These are phyloP conservation scores for Trichoderma parareesei DNA, from an alignment of 495 filamentous ascomycete genomes.

Conservation along the genomic window DNA sequence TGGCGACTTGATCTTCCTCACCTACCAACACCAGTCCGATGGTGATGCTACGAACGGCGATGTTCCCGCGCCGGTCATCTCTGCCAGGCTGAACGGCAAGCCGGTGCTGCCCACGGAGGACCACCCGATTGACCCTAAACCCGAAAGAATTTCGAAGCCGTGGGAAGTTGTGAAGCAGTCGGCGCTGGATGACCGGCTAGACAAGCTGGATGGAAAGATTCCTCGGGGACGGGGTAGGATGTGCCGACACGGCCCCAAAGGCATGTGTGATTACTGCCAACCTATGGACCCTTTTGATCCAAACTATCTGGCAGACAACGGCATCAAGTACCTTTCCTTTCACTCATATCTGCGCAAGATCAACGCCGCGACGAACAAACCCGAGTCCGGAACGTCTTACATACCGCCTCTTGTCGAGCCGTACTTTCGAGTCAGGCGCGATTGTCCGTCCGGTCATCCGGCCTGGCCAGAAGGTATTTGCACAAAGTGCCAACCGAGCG, in stretches of 20 bases:
- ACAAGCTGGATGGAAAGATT: constrained; percentile 91
- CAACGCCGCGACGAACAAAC: constrained; percentile 92
- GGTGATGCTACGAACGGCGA: constrained; percentile 20
- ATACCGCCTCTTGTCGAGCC: constrained; percentile 95
- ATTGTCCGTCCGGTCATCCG: constrained; percentile 89
- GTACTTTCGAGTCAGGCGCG: constrained; percentile 77
- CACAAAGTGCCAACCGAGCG: constrained; percentile 96
- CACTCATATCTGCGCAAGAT: constrained; percentile 91
- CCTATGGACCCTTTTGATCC: constrained; percentile 89
- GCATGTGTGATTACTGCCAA: constrained; percentile 99
- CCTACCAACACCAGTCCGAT: constrained; percentile 50
- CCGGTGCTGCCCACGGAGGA: constrained; percentile 64
- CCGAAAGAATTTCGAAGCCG: constrained; percentile 69
- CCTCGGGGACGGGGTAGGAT: constrained; percentile 65
- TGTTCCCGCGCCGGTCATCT: constrained; percentile 24
- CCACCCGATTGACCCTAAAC: constrained; percentile 50
- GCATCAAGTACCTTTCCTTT: constrained; percentile 97
- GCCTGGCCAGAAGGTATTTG: constrained; percentile 97
- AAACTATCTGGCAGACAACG: constrained; percentile 82
- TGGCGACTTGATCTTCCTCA: constrained; percentile 82
- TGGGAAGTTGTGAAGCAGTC: constrained; percentile 91
- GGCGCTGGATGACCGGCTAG: constrained; percentile 72
- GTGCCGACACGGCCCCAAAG: constrained; percentile 91
- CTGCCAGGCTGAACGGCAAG: constrained; percentile 63
- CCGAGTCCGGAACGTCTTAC: constrained; percentile 81